Evolutionary conservation across 495 filamentous ascomycete species (phyloP).

Genomic region (Eremomyces bilateralis): DNA sequence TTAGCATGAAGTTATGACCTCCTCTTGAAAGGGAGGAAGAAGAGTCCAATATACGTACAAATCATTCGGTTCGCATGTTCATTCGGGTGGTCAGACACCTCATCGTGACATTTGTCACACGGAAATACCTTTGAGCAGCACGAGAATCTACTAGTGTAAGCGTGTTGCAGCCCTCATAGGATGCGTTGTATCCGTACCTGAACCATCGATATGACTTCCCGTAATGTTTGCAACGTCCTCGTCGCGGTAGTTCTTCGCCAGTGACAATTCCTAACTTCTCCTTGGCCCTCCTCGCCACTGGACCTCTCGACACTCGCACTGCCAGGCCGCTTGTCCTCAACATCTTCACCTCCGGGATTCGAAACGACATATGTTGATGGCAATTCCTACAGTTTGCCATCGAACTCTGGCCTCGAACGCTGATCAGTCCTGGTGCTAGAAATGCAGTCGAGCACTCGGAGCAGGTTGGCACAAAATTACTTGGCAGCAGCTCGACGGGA

Average conservation of each 20-base stretch:
- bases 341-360: slow-evolving; percentile 63
- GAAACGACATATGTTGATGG: slow-evolving; percentile 64
- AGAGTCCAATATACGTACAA: slow-evolving; percentile 26
- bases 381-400: slow-evolving; percentile 66
- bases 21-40: neutral
- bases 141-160: slow-evolving; percentile 32
- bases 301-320: no score
- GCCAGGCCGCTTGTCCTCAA: slow-evolving; percentile 45
- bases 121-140: slow-evolving; percentile 48
- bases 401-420: slow-evolving; percentile 54
- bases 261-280: slow-evolving; percentile 61
- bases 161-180: no score
- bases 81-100: slow-evolving; percentile 42
- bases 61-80: slow-evolving; percentile 84
- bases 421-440: slow-evolving; percentile 37
- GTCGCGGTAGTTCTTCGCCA: slow-evolving; percentile 54
- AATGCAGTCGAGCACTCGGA: slow-evolving; percentile 51
- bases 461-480: slow-evolving; percentile 68
- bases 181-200: slow-evolving; percentile 28
- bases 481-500: slow-evolving; percentile 58
- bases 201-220: slow-evolving; percentile 72
- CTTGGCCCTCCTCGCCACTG: no score
- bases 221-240: slow-evolving; percentile 63
- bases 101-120: slow-evolving; percentile 75
- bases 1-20: no score